Base-by-base conservation (phyloP, 306 rosid genomes). In the Pterocarpus santalinus region DNA sequence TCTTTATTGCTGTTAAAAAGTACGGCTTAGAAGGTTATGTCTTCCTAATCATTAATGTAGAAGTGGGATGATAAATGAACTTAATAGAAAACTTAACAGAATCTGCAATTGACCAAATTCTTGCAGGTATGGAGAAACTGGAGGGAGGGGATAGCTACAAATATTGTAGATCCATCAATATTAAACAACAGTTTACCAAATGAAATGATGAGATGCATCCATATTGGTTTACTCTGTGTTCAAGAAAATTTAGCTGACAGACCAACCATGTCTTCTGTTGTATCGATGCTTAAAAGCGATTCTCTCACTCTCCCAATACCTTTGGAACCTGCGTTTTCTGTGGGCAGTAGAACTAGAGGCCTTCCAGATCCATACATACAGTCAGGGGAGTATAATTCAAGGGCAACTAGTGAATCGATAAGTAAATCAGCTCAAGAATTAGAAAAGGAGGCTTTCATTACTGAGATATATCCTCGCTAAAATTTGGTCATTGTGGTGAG, bases 61-160 rank as follows among this genome's bases (percentile, higher is more conserved):
- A 36, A 53, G 35, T 67, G 11, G n/a, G 22, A n/a, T 49, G 3
- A 11, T 15, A 0, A 2, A 49, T 7, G 15, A 22, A 22, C 28
- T 22, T 22, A 22, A 22, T 22, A 22, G 28, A 0, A 22, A 22
- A 22, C 28, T 22, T 22, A 22, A 22, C 28, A 22, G 28, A 22
- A 22, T 22, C 28, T 22, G 28, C 28, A 22, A 22, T 22, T 22
- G 28, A 22, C 28, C 10, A 74, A 36, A 5, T 55, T 12, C 3
- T 77, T 74, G 71, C 78, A 89, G 95, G 85, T 84, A 28, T 91
- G 93, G 95, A 85, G 32, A 82, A 77, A 79, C 10, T 91, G 91
- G 91, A 89, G 15, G 75, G 82, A 81, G 9, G 91, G 89, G 11
- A 82, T 74, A 47, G 36, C 68, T 1, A 8, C 17, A 16, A 60